phyloP scores from a whole-genome alignment of 2,329 filamentous ascomycete species.

The Knufia petricola region DNA sequence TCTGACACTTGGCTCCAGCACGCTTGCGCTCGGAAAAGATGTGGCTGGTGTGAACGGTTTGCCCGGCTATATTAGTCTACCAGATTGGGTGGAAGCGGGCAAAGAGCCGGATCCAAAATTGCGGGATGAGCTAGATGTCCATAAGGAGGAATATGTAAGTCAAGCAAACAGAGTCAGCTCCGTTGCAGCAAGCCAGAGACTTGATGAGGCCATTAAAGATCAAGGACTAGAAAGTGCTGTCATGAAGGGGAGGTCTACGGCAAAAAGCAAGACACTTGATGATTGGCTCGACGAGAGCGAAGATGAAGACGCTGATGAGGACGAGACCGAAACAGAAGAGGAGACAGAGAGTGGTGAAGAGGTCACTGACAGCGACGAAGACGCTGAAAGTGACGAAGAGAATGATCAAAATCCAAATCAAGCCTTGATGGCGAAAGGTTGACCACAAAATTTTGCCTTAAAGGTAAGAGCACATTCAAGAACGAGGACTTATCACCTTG shows the following conservation, averaged over 20 bases:
- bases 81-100: constrained; percentile 74
- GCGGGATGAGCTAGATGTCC: constrained; percentile 48
- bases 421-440: constrained; percentile 9
- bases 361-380: constrained; percentile 29
- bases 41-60: constrained; percentile 65
- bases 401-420: constrained; percentile 6
- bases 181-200: constrained; percentile 32
- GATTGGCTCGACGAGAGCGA: constrained; percentile 80
- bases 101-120: constrained; percentile 68
- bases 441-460: not conserved
- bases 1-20: constrained; percentile 72
- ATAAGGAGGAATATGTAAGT: constrained; percentile 26
- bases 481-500: too few species aligned
- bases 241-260: constrained; percentile 21
- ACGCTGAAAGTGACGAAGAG: constrained; percentile 1
- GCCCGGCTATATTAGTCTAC: constrained; percentile 67
- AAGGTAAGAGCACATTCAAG: not conserved
- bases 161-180: constrained; percentile 26
- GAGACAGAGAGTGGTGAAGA: constrained; percentile 44
- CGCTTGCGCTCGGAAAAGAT: constrained; percentile 64
- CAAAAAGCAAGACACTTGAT: constrained; percentile 71
- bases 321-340: constrained; percentile 40
- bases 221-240: constrained; percentile 28
- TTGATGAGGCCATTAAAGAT: constrained; percentile 36
- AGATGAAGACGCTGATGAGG: constrained; percentile 46